A percentile compares a stretch with the other conserved stretches of the same genome.
Evolutionary conservation across 2,329 filamentous ascomycete genomes (phyloP).

Genomic region (Fusarium xylarioides): DNA sequence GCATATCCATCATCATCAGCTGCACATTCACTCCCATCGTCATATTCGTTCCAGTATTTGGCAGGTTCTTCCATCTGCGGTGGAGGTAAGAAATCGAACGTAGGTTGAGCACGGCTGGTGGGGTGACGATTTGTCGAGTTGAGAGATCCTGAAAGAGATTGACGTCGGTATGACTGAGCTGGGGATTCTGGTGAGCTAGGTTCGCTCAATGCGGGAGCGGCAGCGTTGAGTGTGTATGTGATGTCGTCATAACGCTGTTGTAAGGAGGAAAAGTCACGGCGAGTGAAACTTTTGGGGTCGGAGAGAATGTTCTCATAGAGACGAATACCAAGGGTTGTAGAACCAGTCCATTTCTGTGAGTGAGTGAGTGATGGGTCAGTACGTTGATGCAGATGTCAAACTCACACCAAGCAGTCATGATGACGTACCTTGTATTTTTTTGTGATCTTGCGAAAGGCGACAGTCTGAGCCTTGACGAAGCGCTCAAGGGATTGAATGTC

Average conservation of each 20-base stretch:
- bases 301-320: constrained; percentile 74
- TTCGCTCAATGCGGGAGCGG: constrained; percentile 52
- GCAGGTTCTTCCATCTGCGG: constrained; percentile 43
- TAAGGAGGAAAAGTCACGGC: constrained; percentile 68
- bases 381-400: not conserved
- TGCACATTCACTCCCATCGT: constrained; percentile 76
- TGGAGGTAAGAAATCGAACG: constrained; percentile 47
- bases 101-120: constrained; percentile 38
- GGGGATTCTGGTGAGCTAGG: constrained; percentile 51
- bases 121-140: constrained; percentile 17
- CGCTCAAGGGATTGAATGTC: constrained; percentile 76
- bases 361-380: not conserved
- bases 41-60: constrained; percentile 88
- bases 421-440: constrained; percentile 76
- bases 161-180: constrained; percentile 21
- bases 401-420: not conserved
- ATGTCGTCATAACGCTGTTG: constrained; percentile 62
- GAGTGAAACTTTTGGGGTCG: constrained; percentile 76
- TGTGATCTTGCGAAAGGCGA: constrained; percentile 82
- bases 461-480: constrained; percentile 77
- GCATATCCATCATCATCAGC: constrained; percentile 69
- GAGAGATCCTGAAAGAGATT: constrained; percentile 19
- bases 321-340: constrained; percentile 68
- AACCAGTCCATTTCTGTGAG: constrained; percentile 82
- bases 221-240: constrained; percentile 56